These are phyloP conservation scores for Cercophora sp. DNA, from an alignment of 495 filamentous ascomycete genomes.

Conservation along the genomic window DNA sequence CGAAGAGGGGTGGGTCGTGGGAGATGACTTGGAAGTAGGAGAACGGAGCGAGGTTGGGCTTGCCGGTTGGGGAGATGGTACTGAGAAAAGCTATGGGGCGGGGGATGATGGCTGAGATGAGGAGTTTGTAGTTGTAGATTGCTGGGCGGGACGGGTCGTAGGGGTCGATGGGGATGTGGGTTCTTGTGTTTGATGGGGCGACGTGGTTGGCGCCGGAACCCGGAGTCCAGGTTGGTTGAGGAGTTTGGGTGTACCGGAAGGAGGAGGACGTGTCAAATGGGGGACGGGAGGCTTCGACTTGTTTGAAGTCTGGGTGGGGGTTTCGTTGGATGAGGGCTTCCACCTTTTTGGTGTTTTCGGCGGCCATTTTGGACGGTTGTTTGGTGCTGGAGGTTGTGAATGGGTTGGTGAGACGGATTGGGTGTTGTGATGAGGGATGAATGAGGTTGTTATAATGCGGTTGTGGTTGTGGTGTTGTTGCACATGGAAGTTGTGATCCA, in stretches of 20 bases:
- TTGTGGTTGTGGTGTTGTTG: too few species aligned
- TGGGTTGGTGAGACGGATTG: not conserved
- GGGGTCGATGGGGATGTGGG: constrained; percentile 78
- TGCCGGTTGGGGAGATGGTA: constrained; percentile 44
- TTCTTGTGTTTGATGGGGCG: constrained; percentile 46
- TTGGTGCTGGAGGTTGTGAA: not conserved
- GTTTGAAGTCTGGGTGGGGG: constrained; percentile 72
- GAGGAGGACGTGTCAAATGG: constrained; percentile 53
- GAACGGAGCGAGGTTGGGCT: constrained; percentile 77
- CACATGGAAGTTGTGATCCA: too few species aligned
- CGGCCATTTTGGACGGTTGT: constrained; percentile 31
- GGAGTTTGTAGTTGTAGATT: constrained; percentile 82
- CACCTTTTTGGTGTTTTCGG: constrained; percentile 22
- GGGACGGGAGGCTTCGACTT: constrained; percentile 68
- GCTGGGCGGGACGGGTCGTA: constrained; percentile 64
- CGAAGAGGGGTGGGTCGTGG: constrained; percentile 88
- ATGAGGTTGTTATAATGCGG: too few species aligned
- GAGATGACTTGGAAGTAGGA: constrained; percentile 78
- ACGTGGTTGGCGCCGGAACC: constrained; percentile 67
- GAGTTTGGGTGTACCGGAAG: constrained; percentile 65
- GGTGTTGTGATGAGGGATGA: not conserved
- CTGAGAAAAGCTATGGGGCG: constrained; percentile 64
- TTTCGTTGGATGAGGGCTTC: constrained; percentile 56
- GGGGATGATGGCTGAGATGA: constrained; percentile 83
- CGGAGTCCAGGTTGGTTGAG: constrained; percentile 68